Evolutionary conservation across 2,329 filamentous ascomycete genomes (phyloP), one percentile per base, ranked within the genome.

Genomic region (Pseudogymnoascus sp.): DNA sequence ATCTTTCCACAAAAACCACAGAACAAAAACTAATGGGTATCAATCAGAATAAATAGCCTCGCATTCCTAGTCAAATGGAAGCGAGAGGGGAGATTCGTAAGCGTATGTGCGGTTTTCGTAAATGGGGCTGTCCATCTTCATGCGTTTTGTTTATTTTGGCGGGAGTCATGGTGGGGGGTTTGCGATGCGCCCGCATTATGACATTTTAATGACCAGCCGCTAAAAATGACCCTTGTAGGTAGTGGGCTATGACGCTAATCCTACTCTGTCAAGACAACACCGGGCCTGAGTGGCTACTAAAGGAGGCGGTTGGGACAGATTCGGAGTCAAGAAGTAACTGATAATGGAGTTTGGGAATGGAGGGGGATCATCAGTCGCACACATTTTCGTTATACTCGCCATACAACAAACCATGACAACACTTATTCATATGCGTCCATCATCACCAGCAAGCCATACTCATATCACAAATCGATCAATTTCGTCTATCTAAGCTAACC

Each of bases 91-190:
- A 25, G 34, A 41, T 37, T 41, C 20, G 32, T 58, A 58, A 20
- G 57, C 47, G 47, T 54, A 54, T 34, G 47, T 54, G 47, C 47
- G 28, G 16, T 54, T 16, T 54, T 54, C 47, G 16, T 32, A 32
- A 7, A 54, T 32, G 7, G 18, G 25, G 28, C 28, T 34, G 16
- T 54, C 47, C 47, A 54, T 54, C 28, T 54, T 54, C 47, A 34
- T 54, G 28, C n/a, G 6, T 32, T 32, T 54, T n/a, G 32, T 54
- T 32, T 32, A 20, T 54, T 11, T 6, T 3, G 16, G 22, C 4
- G 22, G 5, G 47, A 32, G 47, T 54, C 47, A 54, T 54, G 47
- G 47, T 54, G 47, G 47, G 43, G 47, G 47, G 32, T 54, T 54
- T 28, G n/a, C 7, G n/a, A 54, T 54, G 47, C 28, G 28, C 47